A percentile compares a stretch with the other conserved stretches of the same genome.
These are phyloP conservation scores for Crithidia brevicula DNA, from an alignment of 208 protist genomes.

Conservation along the genomic window DNA sequence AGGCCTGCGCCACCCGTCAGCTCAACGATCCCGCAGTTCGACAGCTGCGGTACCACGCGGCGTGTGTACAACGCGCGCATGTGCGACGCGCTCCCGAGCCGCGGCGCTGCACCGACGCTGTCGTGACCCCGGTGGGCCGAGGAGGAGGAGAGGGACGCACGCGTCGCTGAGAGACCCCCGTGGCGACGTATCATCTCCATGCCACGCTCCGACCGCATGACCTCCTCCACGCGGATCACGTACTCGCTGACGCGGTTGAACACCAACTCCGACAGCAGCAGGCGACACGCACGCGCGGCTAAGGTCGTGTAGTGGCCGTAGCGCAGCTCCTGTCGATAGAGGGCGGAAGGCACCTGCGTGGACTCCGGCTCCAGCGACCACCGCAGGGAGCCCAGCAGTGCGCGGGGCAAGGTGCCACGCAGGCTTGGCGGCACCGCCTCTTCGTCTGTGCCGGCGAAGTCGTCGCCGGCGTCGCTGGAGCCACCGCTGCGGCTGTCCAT, in stretches of 20 bases:
- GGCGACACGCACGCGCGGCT: slow-evolving; percentile 51
- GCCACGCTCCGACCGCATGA: slow-evolving; percentile 34
- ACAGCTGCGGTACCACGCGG: slow-evolving; percentile 12
- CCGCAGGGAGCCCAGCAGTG: slow-evolving; percentile 71
- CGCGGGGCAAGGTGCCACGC: slow-evolving; percentile 47
- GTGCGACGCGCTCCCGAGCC: not conserved
- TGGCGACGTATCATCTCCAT: not conserved
- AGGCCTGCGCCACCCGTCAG: slow-evolving; percentile 16
- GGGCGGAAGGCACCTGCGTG: slow-evolving; percentile 30
- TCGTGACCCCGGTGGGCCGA: too few species aligned
- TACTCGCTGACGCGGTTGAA: slow-evolving; percentile 63
- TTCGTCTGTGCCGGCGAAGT: not conserved
- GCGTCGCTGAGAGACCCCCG: not conserved
- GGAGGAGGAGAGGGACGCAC: not conserved
- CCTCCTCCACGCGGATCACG: slow-evolving; percentile 54
- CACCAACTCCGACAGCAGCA: slow-evolving; percentile 58
- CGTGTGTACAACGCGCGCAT: not conserved
- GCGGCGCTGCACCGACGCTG: not conserved
- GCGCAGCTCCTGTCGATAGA: slow-evolving; percentile 4
- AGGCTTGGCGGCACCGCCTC: slow-evolving; percentile 4
- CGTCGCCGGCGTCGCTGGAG: not conserved
- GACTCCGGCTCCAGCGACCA: slow-evolving; percentile 63
- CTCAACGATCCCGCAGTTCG: slow-evolving; percentile 14
- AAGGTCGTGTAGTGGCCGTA: slow-evolving; percentile 38
- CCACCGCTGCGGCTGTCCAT: not conserved